A percentile compares a stretch with the other conserved stretches of the same genome.
phyloP scores from a whole-genome alignment of 805 yeast genomes.

The Priceomyces medius region DNA sequence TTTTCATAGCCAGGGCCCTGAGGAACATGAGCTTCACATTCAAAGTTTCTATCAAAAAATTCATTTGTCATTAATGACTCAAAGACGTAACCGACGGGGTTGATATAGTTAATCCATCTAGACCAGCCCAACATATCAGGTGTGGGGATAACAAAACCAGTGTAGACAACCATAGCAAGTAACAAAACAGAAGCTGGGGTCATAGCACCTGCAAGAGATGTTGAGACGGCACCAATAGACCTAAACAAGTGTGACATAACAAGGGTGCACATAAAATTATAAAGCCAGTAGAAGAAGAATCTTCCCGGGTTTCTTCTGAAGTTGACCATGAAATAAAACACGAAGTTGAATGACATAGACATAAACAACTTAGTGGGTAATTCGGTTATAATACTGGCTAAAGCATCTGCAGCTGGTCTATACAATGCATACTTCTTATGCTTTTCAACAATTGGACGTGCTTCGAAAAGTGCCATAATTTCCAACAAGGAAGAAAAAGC shows the following conservation, averaged over 20 bases:
- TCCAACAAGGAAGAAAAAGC: constrained; percentile 62
- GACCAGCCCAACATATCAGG: constrained; percentile 64
- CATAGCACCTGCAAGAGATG: constrained; percentile 41
- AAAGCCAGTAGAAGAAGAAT: constrained; percentile 39
- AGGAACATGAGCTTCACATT: constrained; percentile 60
- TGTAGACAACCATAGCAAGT: constrained; percentile 55
- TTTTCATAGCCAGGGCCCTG: constrained; percentile 52
- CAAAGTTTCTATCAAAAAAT: constrained; percentile 55
- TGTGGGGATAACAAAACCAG: constrained; percentile 46
- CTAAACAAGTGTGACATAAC: constrained; percentile 44
- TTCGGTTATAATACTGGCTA: constrained; percentile 59
- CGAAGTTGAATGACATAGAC: constrained; percentile 30
- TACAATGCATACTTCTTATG: constrained; percentile 72
- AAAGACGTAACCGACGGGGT: constrained; percentile 42
- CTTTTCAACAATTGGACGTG: constrained; percentile 65
- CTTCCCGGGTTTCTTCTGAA: constrained; percentile 37
- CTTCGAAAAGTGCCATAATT: constrained; percentile 55
- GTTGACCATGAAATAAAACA: constrained; percentile 50
- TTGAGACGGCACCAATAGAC: constrained; percentile 43
- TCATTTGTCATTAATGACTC: constrained; percentile 68
- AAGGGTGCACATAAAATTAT: constrained; percentile 30
- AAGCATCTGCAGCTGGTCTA: constrained; percentile 71
- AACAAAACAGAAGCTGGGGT: constrained; percentile 46
- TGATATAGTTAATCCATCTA: constrained; percentile 46
- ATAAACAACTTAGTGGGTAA: constrained; percentile 55